Conservation (phyloP, 805 yeast species). For the Ogataea trehalophila region DNA sequence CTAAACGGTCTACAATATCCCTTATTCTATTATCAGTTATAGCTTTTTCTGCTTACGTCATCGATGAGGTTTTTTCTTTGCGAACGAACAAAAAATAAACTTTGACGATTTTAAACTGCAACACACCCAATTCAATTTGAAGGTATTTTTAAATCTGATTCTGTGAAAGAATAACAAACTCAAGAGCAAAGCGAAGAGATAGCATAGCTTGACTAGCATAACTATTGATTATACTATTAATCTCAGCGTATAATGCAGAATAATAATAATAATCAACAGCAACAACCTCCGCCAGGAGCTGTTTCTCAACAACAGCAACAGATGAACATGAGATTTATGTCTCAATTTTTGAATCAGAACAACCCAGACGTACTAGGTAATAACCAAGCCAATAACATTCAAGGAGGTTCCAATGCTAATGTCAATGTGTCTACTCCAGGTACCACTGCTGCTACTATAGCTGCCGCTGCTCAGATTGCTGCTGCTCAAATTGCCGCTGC, state of each 20-base stretch:
- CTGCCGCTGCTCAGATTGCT: conserved; percentile 20
- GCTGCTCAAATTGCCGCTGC: conserved; percentile 17
- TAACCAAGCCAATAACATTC: conserved; percentile 10
- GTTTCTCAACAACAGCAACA: conserved; percentile 19
- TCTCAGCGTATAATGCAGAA: conserved; percentile 17
- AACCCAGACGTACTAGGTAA: conserved; percentile 16
- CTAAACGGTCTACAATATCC: too few relatives aligned
- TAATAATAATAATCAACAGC: conserved; percentile 8
- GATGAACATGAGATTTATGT: conserved; percentile 22
- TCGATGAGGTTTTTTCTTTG: too few relatives aligned
- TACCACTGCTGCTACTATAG: conserved; percentile 17
- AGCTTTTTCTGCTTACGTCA: too few relatives aligned
- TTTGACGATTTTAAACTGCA: too few relatives aligned
- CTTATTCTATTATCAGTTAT: too few relatives aligned
- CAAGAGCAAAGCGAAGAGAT: too few relatives aligned
- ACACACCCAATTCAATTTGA: too few relatives aligned
- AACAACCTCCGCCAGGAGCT: conserved; percentile 13
- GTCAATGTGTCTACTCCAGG: conserved; percentile 8
- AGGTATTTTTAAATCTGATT: too few relatives aligned
- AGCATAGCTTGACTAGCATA: too few relatives aligned
- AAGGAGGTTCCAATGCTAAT: background rate
- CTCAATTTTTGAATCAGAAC: conserved; percentile 22
- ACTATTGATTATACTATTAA: too few relatives aligned
- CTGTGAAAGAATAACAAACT: too few relatives aligned
- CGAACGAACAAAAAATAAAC: too few relatives aligned